A percentile compares a stretch with the other conserved stretches of the same genome.
Evolutionary conservation across 352 stramenopile species (phyloP).

Genomic region (Halophytophthora batemanensis): DNA sequence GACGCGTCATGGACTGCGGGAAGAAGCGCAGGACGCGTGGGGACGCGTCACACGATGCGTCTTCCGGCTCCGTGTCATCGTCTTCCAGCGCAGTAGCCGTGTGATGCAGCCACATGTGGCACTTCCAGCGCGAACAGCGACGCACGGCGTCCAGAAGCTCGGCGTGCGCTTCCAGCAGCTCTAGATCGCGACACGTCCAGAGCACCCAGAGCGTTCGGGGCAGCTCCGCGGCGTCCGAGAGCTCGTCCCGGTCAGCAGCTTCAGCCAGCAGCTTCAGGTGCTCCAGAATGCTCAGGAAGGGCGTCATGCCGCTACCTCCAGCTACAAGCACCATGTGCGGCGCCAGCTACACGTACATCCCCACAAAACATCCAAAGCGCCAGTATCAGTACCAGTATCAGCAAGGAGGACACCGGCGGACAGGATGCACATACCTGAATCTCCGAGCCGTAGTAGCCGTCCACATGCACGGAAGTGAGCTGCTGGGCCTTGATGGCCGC

Average conservation of each 20-base stretch:
- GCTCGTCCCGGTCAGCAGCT: constrained; percentile 7
- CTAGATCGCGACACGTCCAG: constrained; percentile 50
- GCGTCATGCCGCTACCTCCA: constrained; percentile 69
- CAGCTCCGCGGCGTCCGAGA: constrained; percentile 17
- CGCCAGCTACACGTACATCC: constrained; percentile 10
- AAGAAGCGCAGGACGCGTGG: constrained; percentile 40
- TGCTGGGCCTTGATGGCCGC: constrained; percentile 40
- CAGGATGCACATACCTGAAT: constrained; percentile 27
- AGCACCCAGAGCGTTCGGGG: constrained; percentile 47
- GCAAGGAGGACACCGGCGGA: neutral
- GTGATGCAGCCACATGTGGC: constrained; percentile 45
- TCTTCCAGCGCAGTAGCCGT: constrained; percentile 28
- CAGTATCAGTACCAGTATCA: neutral
- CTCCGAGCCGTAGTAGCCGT: constrained; percentile 68
- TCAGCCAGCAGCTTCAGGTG: constrained; percentile 42
- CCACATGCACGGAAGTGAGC: constrained; percentile 45
- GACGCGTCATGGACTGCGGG: constrained; percentile 20
- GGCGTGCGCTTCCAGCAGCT: constrained; percentile 38
- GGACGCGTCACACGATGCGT: constrained; percentile 23
- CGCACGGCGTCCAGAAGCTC: constrained; percentile 48
- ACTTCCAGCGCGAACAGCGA: constrained; percentile 38
- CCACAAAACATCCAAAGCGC: constrained; percentile 2
- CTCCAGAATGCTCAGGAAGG: constrained; percentile 64
- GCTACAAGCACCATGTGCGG: constrained; percentile 68
- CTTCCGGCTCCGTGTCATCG: constrained; percentile 33